These are phyloP conservation scores for Rutidosis leptorrhynchoides DNA, from an alignment of 129 eudicot species.

Conservation along the genomic window DNA sequence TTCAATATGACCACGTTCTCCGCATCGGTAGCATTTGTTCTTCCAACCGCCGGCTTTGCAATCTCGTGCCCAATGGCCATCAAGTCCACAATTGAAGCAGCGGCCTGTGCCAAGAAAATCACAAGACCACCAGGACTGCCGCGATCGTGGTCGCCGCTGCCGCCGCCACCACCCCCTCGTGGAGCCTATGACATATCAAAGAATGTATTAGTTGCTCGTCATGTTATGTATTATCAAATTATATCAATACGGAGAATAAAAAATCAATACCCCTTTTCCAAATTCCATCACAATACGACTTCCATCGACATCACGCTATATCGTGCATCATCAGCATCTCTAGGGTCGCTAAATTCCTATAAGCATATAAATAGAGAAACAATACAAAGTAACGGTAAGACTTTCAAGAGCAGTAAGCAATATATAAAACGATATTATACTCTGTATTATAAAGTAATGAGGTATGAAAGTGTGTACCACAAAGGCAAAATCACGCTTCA, in stretches of 20 bases:
- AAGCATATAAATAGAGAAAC: background rate
- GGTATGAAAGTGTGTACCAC: constrained; percentile 53
- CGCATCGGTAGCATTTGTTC: constrained; percentile 91
- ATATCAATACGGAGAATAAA: background rate
- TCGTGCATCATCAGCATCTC: constrained; percentile 96
- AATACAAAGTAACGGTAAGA: constrained; percentile 26
- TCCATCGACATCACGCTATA: constrained; percentile 84
- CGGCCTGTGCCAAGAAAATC: constrained; percentile 79
- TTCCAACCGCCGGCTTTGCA: constrained; percentile 96
- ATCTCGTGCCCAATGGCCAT: constrained; percentile 94
- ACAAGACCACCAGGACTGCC: constrained; percentile 62
- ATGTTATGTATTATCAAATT: background rate
- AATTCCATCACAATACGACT: constrained; percentile 82
- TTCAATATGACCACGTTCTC: constrained; percentile 82
- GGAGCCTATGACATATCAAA: constrained; percentile 49
- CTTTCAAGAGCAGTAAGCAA: background rate
- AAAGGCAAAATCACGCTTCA: constrained; percentile 96
- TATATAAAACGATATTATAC: background rate
- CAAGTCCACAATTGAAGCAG: constrained; percentile 90
- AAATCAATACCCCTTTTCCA: constrained; percentile 65
- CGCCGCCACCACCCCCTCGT: constrained; percentile 40
- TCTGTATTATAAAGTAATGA: background rate
- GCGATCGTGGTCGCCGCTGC: constrained; percentile 8
- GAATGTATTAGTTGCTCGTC: background rate
- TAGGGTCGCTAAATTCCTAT: constrained; percentile 82